Percentiles rank a stretch among this genome's conserved stretches.
These are phyloP conservation scores for Peronosclerospora sorghi DNA, from an alignment of 352 stramenopile genomes.

Conservation along the genomic window DNA sequence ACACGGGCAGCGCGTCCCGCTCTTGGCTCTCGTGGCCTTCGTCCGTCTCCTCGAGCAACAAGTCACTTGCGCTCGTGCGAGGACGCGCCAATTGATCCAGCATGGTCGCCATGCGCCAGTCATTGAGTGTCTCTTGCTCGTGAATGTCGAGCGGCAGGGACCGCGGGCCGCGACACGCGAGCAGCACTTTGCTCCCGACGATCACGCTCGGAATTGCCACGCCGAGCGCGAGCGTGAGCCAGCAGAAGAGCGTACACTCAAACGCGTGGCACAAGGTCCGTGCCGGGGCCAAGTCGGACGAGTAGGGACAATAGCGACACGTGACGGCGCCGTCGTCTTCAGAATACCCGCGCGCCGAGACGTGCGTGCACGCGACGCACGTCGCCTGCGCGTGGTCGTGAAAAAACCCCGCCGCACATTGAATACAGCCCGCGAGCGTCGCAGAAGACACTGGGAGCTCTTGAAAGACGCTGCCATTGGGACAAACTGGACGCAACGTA, in stretches of 20 bases:
- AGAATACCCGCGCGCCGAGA: slow-evolving; percentile 40
- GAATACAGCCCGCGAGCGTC: slow-evolving; percentile 43
- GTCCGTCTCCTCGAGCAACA: slow-evolving; percentile 17
- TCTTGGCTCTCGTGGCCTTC: slow-evolving; percentile 14
- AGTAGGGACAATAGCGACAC: slow-evolving; percentile 54
- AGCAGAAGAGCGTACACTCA: slow-evolving; percentile 45
- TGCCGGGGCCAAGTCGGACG: slow-evolving; percentile 31
- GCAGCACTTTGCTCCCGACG: slow-evolving; percentile 40
- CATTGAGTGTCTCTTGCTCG: slow-evolving; percentile 54
- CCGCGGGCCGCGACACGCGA: no score
- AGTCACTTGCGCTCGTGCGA: slow-evolving; percentile 18
- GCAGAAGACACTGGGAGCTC: no score
- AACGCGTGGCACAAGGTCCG: slow-evolving; percentile 34
- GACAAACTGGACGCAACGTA: slow-evolving; percentile 29
- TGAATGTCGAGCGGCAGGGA: slow-evolving; percentile 43
- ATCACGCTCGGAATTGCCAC: slow-evolving; percentile 38
- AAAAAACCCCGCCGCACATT: slow-evolving; percentile 45
- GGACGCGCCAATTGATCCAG: slow-evolving; percentile 38
- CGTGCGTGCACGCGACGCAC: slow-evolving; percentile 30
- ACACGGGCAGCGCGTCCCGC: slow-evolving; percentile 18
- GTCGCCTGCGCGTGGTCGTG: slow-evolving; percentile 36
- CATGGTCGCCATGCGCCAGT: slow-evolving; percentile 56
- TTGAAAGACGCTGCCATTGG: slow-evolving; percentile 45
- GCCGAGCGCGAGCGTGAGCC: slow-evolving; percentile 46
- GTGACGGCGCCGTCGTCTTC: slow-evolving; percentile 35